Percentiles rank a stretch among this genome's conserved stretches.
Conservation (phyloP, 495 filamentous ascomycete species). For the Parathielavia appendiculata region DNA sequence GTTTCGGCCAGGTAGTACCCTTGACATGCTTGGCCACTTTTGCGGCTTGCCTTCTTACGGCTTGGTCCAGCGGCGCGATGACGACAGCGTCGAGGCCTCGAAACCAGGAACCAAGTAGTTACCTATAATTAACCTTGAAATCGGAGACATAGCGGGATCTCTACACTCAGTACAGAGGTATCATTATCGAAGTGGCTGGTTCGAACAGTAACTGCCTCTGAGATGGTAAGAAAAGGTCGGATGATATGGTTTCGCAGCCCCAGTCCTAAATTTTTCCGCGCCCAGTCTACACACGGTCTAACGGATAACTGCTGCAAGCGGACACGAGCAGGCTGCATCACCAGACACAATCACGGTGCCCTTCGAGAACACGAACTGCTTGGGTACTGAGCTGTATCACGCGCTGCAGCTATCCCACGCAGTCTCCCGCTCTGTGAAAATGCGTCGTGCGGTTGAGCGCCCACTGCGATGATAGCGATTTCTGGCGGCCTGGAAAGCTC, state of each 20-base stretch:
- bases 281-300: too few relatives aligned
- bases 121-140: too few relatives aligned
- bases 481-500: not conserved
- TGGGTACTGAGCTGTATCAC: not conserved
- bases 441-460: not conserved
- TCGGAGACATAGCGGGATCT: too few relatives aligned
- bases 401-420: not conserved
- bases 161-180: not conserved
- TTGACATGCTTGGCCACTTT: slow-evolving; percentile 7
- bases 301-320: not conserved
- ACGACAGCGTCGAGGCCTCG: not conserved
- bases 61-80: slow-evolving; percentile 16
- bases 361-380: not conserved
- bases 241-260: too few relatives aligned
- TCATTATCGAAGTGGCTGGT: too few relatives aligned
- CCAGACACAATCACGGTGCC: not conserved
- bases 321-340: slow-evolving; percentile 11
- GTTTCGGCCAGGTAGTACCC: slow-evolving; percentile 14
- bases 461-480: not conserved
- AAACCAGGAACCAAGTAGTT: not conserved
- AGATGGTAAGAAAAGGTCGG: not conserved
- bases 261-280: not conserved
- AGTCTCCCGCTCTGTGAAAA: not conserved
- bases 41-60: not conserved
- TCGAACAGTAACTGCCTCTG: too few relatives aligned